These are phyloP conservation scores for Fusarium aywerte DNA, from an alignment of 2,329 filamentous ascomycete genomes.

Conservation along the genomic window DNA sequence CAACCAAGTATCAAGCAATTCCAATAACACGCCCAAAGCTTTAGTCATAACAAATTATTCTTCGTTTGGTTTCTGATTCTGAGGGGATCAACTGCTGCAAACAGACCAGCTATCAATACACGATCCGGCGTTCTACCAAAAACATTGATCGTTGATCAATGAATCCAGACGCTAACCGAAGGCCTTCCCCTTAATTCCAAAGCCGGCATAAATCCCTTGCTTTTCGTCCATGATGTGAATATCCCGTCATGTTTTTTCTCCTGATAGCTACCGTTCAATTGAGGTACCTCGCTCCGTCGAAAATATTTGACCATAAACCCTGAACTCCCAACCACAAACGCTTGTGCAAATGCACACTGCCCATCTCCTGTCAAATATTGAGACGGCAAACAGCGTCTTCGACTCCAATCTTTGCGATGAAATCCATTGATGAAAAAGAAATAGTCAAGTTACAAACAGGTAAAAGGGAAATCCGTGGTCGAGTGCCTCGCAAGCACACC, in stretches of 20 bases:
- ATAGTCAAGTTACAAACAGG: constrained; percentile 34
- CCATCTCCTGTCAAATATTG: constrained; percentile 31
- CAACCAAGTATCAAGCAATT: background rate
- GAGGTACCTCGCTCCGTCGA: constrained; percentile 23
- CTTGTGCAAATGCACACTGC: constrained; percentile 41
- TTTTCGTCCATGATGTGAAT: constrained; percentile 36
- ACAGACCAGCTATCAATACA: constrained; percentile 35
- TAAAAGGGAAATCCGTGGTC: constrained; percentile 25
- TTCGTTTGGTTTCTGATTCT: constrained; percentile 27
- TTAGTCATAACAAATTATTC: constrained; percentile 13
- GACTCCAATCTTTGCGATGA: constrained; percentile 37
- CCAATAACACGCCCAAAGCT: background rate
- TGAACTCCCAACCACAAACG: constrained; percentile 46
- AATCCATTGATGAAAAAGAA: constrained; percentile 35
- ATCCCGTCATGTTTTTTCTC: constrained; percentile 20
- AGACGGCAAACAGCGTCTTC: constrained; percentile 33
- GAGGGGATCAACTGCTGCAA: constrained; percentile 16
- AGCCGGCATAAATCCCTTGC: constrained; percentile 23
- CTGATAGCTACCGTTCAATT: constrained; percentile 14
- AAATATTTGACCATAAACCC: constrained; percentile 38
- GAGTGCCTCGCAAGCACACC: constrained; percentile 12
- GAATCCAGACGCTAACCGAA: constrained; percentile 6
- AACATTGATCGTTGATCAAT: constrained; percentile 11
- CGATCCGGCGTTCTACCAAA: constrained; percentile 13
- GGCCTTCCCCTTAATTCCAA: constrained; percentile 13